Evolutionary conservation across 2,329 filamentous ascomycete species (phyloP).

Genomic region (Coniochaeta sp.): DNA sequence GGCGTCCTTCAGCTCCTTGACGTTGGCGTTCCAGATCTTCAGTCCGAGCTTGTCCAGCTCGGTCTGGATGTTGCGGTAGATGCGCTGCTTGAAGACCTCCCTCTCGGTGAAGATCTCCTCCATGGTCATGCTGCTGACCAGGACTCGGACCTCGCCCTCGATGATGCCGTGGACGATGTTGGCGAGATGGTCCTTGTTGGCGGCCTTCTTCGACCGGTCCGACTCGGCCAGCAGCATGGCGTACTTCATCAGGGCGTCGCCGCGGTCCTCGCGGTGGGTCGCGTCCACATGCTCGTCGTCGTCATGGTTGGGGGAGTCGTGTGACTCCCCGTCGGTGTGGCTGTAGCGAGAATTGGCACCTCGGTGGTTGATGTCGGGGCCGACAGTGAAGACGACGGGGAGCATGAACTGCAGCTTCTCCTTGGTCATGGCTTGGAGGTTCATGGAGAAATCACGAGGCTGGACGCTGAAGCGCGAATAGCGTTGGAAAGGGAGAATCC

Average conservation of each 20-base stretch:
- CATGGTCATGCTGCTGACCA: constrained; percentile 88
- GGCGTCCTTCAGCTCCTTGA: constrained; percentile 67
- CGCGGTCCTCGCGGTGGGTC: constrained; percentile 35
- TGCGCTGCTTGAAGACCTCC: constrained; percentile 49
- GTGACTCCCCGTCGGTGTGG: constrained; percentile 4
- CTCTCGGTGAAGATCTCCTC: constrained; percentile 57
- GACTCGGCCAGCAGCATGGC: constrained; percentile 68
- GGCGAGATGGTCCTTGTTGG: constrained; percentile 47
- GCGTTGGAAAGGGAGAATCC: constrained; percentile 65
- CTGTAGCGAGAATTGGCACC: constrained; percentile 32
- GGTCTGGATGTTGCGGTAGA: constrained; percentile 67
- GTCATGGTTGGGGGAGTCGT: neutral
- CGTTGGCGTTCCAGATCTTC: constrained; percentile 64
- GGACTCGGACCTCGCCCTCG: constrained; percentile 76
- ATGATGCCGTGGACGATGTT: constrained; percentile 88
- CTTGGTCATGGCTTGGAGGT: constrained; percentile 79
- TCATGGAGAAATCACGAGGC: constrained; percentile 76
- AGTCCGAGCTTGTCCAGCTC: constrained; percentile 78
- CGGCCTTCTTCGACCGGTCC: constrained; percentile 26
- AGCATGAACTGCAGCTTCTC: constrained; percentile 80
- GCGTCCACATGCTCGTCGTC: constrained; percentile 11
- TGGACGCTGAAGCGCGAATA: constrained; percentile 56
- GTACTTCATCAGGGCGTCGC: constrained; percentile 69
- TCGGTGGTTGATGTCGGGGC: constrained; percentile 62
- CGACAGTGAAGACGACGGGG: constrained; percentile 80